Evolutionary conservation across 371 early-diverging fungal species (phyloP).

Genomic region (Paraphysoderma sedebokerense): DNA sequence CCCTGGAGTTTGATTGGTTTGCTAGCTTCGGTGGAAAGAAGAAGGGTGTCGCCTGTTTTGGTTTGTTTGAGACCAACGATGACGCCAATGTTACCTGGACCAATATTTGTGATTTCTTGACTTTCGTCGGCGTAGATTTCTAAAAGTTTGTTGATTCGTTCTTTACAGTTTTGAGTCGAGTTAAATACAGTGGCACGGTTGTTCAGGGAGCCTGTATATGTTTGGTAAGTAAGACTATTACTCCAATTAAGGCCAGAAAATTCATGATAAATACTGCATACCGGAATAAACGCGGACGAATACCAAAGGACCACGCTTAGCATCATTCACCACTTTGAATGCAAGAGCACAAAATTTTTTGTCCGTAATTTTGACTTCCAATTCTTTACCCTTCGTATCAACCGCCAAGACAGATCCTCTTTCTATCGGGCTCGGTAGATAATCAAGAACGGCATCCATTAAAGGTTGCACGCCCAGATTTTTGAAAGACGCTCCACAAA

Average conservation of each 20-base stretch:
- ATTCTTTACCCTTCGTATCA: not conserved
- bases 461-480: constrained; percentile 86
- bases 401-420: constrained; percentile 41
- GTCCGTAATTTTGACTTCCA: constrained; percentile 11
- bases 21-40: constrained; percentile 9
- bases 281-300: constrained; percentile 90
- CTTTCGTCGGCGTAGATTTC: constrained; percentile 84
- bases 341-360: constrained; percentile 67
- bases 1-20: not conserved
- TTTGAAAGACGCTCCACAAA: constrained; percentile 76
- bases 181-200: constrained; percentile 48
- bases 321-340: constrained; percentile 80
- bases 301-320: constrained; percentile 67
- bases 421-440: constrained; percentile 67
- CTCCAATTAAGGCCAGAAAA: not conserved
- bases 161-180: constrained; percentile 41
- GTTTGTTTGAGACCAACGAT: constrained; percentile 73
- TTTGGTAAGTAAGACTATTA: constrained; percentile 1
- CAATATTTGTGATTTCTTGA: constrained; percentile 60
- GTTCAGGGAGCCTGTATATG: constrained; percentile 29
- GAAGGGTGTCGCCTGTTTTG: constrained; percentile 80
- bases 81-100: constrained; percentile 79
- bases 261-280: constrained; percentile 3
- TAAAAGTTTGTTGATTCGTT: constrained; percentile 65
- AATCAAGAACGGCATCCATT: constrained; percentile 72